Evolutionary conservation across 768 basidiomycete species (phyloP).

Genomic region (Podaxis sp.): DNA sequence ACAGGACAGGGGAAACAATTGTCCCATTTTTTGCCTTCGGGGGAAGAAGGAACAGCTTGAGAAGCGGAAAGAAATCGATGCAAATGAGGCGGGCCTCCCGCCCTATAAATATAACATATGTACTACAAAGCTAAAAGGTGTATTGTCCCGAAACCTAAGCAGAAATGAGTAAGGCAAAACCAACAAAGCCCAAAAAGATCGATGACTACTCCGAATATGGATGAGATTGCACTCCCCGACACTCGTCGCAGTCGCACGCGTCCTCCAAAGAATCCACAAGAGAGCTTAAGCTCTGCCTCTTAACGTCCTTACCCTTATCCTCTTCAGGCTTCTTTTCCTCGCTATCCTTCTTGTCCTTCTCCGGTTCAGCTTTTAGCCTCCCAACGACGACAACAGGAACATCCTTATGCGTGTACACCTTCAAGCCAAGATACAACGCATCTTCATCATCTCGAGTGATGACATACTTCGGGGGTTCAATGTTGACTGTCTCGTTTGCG

Average conservation of each 20-base stretch:
- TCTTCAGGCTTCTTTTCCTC: conserved; percentile 2
- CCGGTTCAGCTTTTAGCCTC: conserved; percentile 32
- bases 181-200: not conserved
- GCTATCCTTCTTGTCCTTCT: conserved; percentile 26
- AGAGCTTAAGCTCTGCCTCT: not conserved
- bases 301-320: not conserved
- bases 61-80: not conserved
- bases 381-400: conserved; percentile 34
- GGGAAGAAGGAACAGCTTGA: conserved; percentile 1
- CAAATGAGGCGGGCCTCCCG: not conserved
- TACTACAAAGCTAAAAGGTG: not conserved
- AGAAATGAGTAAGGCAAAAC: too few relatives aligned
- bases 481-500: not conserved
- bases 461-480: conserved; percentile 22
- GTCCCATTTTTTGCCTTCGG: conserved; percentile 6
- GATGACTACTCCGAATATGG: not conserved
- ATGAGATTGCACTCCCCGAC: not conserved
- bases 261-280: conserved; percentile 5
- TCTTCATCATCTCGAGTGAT: conserved; percentile 34
- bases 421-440: conserved; percentile 38
- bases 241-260: conserved; percentile 8
- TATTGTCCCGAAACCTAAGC: not conserved
- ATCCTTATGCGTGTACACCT: conserved; percentile 47
- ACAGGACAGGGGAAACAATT: conserved; percentile 15
- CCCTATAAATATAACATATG: not conserved